Conservation (phyloP, 75 land plant species). For the Azolla pinnata region DNA sequence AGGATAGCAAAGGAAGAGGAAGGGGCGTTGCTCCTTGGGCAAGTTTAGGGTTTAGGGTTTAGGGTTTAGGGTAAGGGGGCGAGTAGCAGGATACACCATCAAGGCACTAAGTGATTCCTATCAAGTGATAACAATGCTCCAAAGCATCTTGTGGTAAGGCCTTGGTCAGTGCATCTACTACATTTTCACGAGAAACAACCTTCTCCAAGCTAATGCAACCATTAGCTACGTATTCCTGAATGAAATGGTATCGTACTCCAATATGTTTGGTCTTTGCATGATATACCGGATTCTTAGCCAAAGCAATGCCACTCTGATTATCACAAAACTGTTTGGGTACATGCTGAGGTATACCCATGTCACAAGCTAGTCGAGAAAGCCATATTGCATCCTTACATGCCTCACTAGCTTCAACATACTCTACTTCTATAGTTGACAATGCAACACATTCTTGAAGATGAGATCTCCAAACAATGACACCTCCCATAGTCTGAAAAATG, state of each 20-base stretch:
- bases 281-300: conserved; percentile 9
- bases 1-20: no score
- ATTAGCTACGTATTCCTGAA: no score
- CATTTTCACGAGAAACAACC: no score
- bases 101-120: no score
- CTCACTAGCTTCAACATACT: conserved; percentile 5
- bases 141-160: no score
- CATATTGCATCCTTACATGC: conserved; percentile 9
- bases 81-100: no score
- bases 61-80: no score
- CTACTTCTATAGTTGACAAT: conserved; percentile 8
- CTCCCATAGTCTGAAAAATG: conserved; percentile 1
- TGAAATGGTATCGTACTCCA: conserved; percentile 15
- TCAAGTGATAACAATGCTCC: no score
- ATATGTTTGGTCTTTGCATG: conserved; percentile 21
- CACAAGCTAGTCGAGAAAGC: conserved; percentile 1
- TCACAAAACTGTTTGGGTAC: conserved; percentile 4
- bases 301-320: conserved; percentile 8
- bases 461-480: conserved; percentile 5
- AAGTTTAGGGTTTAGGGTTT: no score
- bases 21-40: no score
- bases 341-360: not conserved
- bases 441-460: conserved; percentile 5
- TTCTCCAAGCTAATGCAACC: no score
- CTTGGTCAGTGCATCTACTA: no score